Evolutionary conservation across 1,284 basidiomycete genomes (phyloP).

Genomic region (Hemileia vastatrix): DNA sequence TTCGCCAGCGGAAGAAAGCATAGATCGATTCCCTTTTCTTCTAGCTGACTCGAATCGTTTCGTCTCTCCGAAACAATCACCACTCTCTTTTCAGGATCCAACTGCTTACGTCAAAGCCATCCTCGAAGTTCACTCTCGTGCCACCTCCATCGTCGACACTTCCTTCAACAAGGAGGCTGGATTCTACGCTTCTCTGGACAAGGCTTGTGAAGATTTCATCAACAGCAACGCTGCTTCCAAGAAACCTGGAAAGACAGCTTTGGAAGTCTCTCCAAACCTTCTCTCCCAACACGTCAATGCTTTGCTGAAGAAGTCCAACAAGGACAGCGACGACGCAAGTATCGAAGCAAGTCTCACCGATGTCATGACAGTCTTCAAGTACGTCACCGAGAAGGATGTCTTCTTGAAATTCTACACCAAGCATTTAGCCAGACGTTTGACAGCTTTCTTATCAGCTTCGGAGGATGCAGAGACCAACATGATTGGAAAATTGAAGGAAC

Average conservation of each 20-base stretch:
- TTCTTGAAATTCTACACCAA: slow-evolving; percentile 45
- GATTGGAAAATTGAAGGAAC: slow-evolving; percentile 41
- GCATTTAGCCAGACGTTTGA: slow-evolving; percentile 39
- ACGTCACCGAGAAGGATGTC: slow-evolving; percentile 43
- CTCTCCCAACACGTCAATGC: slow-evolving; percentile 39
- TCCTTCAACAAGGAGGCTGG: slow-evolving; percentile 38
- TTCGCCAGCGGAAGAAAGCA: slow-evolving; percentile 17
- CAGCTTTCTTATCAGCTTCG: slow-evolving; percentile 38
- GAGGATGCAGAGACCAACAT: slow-evolving; percentile 42
- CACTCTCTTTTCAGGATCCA: too few relatives aligned
- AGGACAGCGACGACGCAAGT: slow-evolving; percentile 32
- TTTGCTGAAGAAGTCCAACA: slow-evolving; percentile 41
- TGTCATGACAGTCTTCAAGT: slow-evolving; percentile 43
- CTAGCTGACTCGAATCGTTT: background rate
- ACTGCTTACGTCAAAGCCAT: slow-evolving; percentile 36
- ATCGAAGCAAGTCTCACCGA: slow-evolving; percentile 36
- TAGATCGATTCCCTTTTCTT: background rate
- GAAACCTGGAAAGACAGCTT: too few relatives aligned
- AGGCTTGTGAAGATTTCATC: slow-evolving; percentile 40
- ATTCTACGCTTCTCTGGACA: slow-evolving; percentile 41
- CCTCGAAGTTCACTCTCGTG: slow-evolving; percentile 35
- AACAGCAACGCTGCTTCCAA: slow-evolving; percentile 41
- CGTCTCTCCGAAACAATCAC: background rate
- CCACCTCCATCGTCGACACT: slow-evolving; percentile 31
- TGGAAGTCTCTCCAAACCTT: slow-evolving; percentile 33